Base-by-base conservation (phyloP, 208 protist species). In the Trypanosoma melophagium region DNA sequence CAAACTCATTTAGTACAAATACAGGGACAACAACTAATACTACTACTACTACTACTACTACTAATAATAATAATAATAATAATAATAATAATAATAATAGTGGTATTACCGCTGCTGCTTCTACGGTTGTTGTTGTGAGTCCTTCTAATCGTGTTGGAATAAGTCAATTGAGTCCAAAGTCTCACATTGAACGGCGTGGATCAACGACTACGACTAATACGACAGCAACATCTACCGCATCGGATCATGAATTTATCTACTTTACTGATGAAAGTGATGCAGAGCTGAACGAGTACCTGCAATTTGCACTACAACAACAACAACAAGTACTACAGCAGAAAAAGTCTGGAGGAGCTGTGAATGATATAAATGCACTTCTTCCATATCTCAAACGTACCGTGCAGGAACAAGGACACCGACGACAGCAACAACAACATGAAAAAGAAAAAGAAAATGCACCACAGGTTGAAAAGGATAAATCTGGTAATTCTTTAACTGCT, bases 241-340 rank as follows among this genome's bases (percentile, higher is more conserved):
- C 28, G 3, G 28, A 35, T 35, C 28, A 35, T 35, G 28, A 35
- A 35, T 1, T 2, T 35, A 7, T 14, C 38, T 59, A 16, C 17
- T 31, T 0, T 21, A 42, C 14, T 7, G 61, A 58, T n/a, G 50
- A 58, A 24, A 25, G 8, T 1, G 50, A 50, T 38, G 50, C 49
- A 4, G 61, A 67, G 19, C 38, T 67, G 10, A 16, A 49, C 3
- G 61, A 67, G 12, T 67, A 59, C n/a, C 12, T 67, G n/a, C 45
- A 10, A 19, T 70, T 70, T 70, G 47, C 31, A 25, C 19, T 25
- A 13, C 25, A 44, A 25, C 41, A 70, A 28, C 24, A 60, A 22
- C 38, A 63, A 22, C 17, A n/a, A 49, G 17, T 9, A 13, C 25
- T 7, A 9, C 8, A 13, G 4, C 21, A 61, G 17, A 51, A 51